A percentile compares a stretch with the other conserved stretches of the same genome.
Conservation (phyloP, 2,329 filamentous ascomycete genomes). For the Colletotrichum echinochloae region DNA sequence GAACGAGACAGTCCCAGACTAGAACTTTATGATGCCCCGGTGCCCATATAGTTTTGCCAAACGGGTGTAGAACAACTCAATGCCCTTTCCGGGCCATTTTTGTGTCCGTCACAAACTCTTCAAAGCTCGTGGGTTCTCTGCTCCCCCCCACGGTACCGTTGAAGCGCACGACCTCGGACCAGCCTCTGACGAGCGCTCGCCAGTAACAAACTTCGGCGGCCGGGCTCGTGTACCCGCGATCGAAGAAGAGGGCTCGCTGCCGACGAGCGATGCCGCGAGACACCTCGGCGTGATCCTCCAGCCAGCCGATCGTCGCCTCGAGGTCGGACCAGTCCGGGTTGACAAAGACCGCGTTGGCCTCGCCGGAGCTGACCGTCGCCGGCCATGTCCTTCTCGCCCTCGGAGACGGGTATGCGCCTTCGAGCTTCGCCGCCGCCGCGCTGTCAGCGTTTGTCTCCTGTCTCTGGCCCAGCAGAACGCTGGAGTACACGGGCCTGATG, state of each 20-base stretch:
- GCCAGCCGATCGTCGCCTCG: conserved; percentile 58
- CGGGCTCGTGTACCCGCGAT: conserved; percentile 59
- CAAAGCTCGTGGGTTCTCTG: conserved; percentile 40
- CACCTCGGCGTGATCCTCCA: conserved; percentile 56
- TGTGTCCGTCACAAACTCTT: conserved; percentile 27
- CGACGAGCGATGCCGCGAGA: conserved; percentile 61
- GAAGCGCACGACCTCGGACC: conserved; percentile 55
- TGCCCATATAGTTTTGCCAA: background rate
- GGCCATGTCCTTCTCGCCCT: conserved; percentile 53
- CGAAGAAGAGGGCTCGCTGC: conserved; percentile 58
- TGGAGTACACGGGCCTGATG: conserved; percentile 57
- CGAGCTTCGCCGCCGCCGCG: background rate
- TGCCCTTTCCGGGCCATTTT: background rate
- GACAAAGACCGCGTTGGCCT: conserved; percentile 64
- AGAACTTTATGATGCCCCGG: background rate
- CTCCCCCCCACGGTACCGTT: conserved; percentile 44
- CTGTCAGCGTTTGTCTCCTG: background rate
- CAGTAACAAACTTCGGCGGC: conserved; percentile 67
- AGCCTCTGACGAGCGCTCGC: conserved; percentile 61
- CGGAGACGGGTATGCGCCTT: background rate
- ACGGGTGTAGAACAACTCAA: background rate
- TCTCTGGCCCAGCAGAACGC: conserved; percentile 41
- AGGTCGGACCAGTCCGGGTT: conserved; percentile 64
- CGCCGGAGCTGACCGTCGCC: conserved; percentile 46
- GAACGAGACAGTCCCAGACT: background rate